Evolutionary conservation across 108 stramenopile genomes (phyloP).

Genomic region (Cyclotella atomus): DNA sequence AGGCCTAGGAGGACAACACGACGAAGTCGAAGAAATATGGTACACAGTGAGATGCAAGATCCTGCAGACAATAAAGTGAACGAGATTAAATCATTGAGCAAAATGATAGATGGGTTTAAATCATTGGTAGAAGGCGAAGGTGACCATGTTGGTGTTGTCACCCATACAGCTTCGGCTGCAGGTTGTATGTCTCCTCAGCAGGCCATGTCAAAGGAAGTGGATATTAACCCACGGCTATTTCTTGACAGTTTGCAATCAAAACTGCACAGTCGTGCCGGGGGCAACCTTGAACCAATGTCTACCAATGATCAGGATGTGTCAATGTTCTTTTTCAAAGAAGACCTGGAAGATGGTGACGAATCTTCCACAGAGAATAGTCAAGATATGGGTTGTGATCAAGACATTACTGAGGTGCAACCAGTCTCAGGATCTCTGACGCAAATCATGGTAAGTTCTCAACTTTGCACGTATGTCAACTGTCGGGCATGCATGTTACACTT

Average conservation of each 20-base stretch:
- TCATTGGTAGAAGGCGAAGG: constrained; percentile 61
- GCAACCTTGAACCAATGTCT: constrained; percentile 1
- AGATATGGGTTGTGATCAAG: constrained; percentile 15
- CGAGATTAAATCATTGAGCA: constrained; percentile 34
- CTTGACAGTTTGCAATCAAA: constrained; percentile 62
- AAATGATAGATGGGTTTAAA: constrained; percentile 57
- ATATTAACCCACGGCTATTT: constrained; percentile 65
- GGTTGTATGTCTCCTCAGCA: background rate
- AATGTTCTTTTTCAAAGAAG: constrained; percentile 48
- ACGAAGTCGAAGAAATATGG: constrained; percentile 31
- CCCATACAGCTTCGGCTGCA: background rate
- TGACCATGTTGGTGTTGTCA: constrained; percentile 60
- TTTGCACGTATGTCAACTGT: background rate
- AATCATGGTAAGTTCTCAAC: constrained; percentile 27
- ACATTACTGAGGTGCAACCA: background rate
- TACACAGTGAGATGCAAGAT: background rate
- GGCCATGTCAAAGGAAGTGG: constrained; percentile 25
- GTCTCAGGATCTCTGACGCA: constrained; percentile 29
- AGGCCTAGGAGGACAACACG: constrained; percentile 40
- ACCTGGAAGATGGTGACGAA: constrained; percentile 42
- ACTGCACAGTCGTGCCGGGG: constrained; percentile 29
- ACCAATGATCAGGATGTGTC: constrained; percentile 32
- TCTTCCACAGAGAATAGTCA: constrained; percentile 9
- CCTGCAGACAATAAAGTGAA: background rate
- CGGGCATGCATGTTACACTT: background rate